phyloP scores from a whole-genome alignment of 1,284 basidiomycete genomes.

The Tilletia horrida region DNA sequence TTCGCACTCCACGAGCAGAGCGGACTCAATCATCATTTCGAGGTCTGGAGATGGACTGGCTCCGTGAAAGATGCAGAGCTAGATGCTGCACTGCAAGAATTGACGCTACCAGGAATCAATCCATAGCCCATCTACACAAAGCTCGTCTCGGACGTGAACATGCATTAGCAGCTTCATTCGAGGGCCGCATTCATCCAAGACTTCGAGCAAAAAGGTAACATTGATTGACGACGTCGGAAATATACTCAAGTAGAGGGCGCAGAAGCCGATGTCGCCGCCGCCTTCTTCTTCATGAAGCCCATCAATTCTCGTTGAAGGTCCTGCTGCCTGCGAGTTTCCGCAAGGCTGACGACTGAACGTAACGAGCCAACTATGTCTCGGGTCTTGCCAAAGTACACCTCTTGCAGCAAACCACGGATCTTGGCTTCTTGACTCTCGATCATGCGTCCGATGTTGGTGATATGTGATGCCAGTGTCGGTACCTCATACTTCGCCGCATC shows the following conservation, averaged over 20 bases:
- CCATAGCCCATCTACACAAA: not conserved
- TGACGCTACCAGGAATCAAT: not conserved
- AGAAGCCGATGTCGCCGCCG: not conserved
- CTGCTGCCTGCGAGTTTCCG: slow-evolving; percentile 73
- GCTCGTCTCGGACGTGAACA: not conserved
- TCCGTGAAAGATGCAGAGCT: not conserved
- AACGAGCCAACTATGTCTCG: slow-evolving; percentile 89
- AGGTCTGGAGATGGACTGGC: slow-evolving; percentile 55
- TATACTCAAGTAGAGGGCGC: not conserved
- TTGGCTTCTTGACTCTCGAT: slow-evolving; percentile 99
- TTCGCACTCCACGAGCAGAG: slow-evolving; percentile 57
- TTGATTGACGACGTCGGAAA: too few relatives aligned
- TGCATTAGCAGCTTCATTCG: too few relatives aligned
- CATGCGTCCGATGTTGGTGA: slow-evolving; percentile 86
- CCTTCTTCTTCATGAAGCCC: slow-evolving; percentile 59
- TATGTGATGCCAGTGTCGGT: slow-evolving; percentile 64
- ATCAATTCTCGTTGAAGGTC: slow-evolving; percentile 90
- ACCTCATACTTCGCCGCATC: slow-evolving; percentile 61
- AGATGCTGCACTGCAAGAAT: not conserved
- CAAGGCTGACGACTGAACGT: slow-evolving; percentile 79
- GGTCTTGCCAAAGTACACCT: slow-evolving; percentile 98
- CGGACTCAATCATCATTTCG: slow-evolving; percentile 56
- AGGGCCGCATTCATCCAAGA: too few relatives aligned
- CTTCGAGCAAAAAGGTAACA: too few relatives aligned
- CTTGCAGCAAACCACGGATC: slow-evolving; percentile 91